Base-by-base conservation (phyloP, 2,329 filamentous ascomycete genomes). In the Neodidymelliopsis sp. region DNA sequence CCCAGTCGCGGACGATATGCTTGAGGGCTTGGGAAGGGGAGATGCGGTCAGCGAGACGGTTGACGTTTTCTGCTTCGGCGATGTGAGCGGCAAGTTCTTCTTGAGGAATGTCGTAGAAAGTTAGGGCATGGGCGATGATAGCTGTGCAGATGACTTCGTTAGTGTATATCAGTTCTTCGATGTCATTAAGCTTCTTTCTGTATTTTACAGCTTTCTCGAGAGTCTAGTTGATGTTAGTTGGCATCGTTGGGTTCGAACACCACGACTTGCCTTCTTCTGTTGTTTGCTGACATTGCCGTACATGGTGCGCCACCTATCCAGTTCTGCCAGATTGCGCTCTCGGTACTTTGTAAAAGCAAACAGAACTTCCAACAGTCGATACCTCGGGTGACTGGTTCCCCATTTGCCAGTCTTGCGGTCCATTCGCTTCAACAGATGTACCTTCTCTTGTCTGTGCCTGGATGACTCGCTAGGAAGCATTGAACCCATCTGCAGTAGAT, bases 1-100 rank as follows among this genome's bases (percentile, higher is more conserved):
- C 76, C 82, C 82, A 84, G 58, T 85, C 82, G 4, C 82, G 74
- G 2, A 84, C 80, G 48, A 79, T 80, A 55, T 84, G 82, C 60
- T 84, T 84, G 41, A 84, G 59, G 0, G 80, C 75, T 56, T 84
- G 82, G 0, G 75, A 74, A 0, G 82, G 75, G 24, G 79, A 78
- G 2, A 77, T 72, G 4, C 74, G 75, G 16, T 84, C 81, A 1
- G 75, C 74, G 10, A 47, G 34, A 2, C 57, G 45, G 0, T 62
- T 56, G 15, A 67, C 70, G 1, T 74, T 74, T 0, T 70, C 63
- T 1, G 74, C 69, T 1, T 75, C 71, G 0, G 73, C 67, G 4
- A 73, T 70, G 35, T 76, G 79, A 0, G 69, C 63, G 3, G 78
- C 65, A 0, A 84, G 65, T 54, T 84, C 81, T 1, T 67, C 44